Base-by-base conservation (phyloP, 1,284 basidiomycete genomes). In the Ustilago trichophora region DNA sequence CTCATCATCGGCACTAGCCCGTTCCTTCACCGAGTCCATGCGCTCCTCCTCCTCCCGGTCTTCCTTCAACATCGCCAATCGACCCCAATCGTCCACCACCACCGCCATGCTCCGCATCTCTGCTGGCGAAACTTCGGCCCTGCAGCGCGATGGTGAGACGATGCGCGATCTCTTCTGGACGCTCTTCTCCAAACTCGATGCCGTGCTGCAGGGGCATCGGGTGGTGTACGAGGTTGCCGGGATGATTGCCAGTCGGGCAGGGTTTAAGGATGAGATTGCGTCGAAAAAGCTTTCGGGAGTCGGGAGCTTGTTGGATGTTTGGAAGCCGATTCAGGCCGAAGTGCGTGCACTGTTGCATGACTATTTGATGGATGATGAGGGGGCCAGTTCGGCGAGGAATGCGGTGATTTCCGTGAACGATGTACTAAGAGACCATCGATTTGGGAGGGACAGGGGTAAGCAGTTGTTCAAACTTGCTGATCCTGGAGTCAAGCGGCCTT, bases 141-240 rank as follows among this genome's bases (percentile, higher is more conserved):
- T 79, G 48, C 69, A 74, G 40, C 56, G 70, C 11, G 78, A 80
- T 27, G 62, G 64, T 21, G 79, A 81, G 53, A 78, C 74, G 43
- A 78, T 81, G 75, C 87, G 86, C 59, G 96, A 98, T 82, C 85
- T 99, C 31, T 98, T 98, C 82, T 98, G 95, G 94, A 98, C 96
- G 4, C 82, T 97, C n/a, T 99, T 93, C 80, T 96, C 93, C 6
- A 99, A 99, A 82, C 82, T 99, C 48, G 90, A 94, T 75, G 96
- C 96, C 18, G 91, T 98, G 16, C 86, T 91, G 29, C 94, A 98
- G 82, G 92, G 93, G 9, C 85, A 98, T 70, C 85, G 94, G 41
- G 90, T 97, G 3, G 87, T 96, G 1, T 93, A 91, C 76, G 96
- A 98, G 81, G 91, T 98, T 2, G 72, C 75, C 1, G 52, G 64